Evolutionary conservation across 1,284 basidiomycete genomes (phyloP).

Genomic region (Melampsora americana): DNA sequence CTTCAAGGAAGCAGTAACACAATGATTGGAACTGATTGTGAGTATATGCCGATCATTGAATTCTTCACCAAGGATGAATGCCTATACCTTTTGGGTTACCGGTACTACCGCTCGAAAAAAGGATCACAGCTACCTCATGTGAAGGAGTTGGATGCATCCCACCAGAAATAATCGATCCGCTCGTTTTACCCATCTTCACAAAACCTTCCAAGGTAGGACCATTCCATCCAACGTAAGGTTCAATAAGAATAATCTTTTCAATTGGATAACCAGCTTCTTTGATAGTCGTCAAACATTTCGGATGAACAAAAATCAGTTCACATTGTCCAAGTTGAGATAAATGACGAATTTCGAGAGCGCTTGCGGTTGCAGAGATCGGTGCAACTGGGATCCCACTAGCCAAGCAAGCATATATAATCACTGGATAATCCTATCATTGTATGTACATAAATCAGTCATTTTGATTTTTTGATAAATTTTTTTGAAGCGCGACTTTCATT

Average conservation of each 20-base stretch:
- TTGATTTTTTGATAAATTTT: too few relatives aligned
- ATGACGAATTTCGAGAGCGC: constrained; percentile 5
- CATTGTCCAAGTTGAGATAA: constrained; percentile 18
- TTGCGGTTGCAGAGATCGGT: constrained; percentile 5
- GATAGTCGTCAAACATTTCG: constrained; percentile 1
- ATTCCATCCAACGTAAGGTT: constrained; percentile 6
- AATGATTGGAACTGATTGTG: not conserved
- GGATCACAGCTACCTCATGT: constrained; percentile 21
- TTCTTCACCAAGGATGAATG: not conserved
- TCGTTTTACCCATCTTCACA: not conserved
- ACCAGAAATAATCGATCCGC: not conserved
- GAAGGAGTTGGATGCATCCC: constrained; percentile 6
- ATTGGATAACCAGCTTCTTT: constrained; percentile 19
- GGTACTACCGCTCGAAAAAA: constrained; percentile 19
- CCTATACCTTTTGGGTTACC: constrained; percentile 28
- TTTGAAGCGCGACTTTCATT: too few relatives aligned
- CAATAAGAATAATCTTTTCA: constrained; percentile 12
- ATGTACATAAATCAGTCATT: too few relatives aligned
- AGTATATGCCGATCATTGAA: not conserved
- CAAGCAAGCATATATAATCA: constrained; percentile 21
- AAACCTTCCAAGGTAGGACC: constrained; percentile 7
- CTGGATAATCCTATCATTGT: constrained; percentile 1
- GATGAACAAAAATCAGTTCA: constrained; percentile 19
- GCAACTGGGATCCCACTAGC: constrained; percentile 13
- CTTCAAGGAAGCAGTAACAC: not conserved